phyloP scores from a whole-genome alignment of 371 early-diverging fungal species.

The Saksenaea oblongispora region DNA sequence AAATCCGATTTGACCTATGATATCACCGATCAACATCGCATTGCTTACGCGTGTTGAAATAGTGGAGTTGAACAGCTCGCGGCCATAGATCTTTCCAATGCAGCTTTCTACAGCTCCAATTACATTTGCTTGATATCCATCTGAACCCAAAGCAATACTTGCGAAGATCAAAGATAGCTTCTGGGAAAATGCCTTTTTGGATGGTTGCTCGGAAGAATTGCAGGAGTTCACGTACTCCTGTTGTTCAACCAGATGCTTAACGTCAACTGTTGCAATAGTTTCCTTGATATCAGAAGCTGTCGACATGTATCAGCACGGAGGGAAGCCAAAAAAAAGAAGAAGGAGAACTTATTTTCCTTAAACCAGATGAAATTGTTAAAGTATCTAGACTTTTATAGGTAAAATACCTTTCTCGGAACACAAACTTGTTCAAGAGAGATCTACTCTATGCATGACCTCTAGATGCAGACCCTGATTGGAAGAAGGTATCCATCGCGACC shows the following conservation, averaged over 20 bases:
- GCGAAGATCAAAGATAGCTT: conserved; percentile 21
- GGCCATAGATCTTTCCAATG: conserved; percentile 19
- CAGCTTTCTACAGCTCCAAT: conserved; percentile 20
- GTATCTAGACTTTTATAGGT: background rate
- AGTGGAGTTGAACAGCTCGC: conserved; percentile 8
- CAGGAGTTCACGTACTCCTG: background rate
- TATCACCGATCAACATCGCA: conserved; percentile 26
- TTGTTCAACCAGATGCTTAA: background rate
- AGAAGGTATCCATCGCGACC: background rate
- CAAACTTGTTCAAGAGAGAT: background rate
- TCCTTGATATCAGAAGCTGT: background rate
- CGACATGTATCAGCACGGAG: background rate
- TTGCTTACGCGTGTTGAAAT: conserved; percentile 20
- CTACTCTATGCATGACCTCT: background rate
- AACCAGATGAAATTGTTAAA: background rate
- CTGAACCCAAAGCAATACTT: conserved; percentile 20
- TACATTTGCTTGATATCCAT: conserved; percentile 25
- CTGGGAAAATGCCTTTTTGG: conserved; percentile 1
- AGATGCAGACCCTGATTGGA: background rate
- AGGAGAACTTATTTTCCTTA: background rate
- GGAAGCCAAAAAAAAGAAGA: background rate
- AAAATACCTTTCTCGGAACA: background rate
- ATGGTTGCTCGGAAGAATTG: background rate
- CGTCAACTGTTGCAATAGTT: background rate
- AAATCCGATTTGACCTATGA: conserved; percentile 24